These are phyloP conservation scores for Exophiala calicioides DNA, from an alignment of 2,329 filamentous ascomycete genomes.

Conservation along the genomic window DNA sequence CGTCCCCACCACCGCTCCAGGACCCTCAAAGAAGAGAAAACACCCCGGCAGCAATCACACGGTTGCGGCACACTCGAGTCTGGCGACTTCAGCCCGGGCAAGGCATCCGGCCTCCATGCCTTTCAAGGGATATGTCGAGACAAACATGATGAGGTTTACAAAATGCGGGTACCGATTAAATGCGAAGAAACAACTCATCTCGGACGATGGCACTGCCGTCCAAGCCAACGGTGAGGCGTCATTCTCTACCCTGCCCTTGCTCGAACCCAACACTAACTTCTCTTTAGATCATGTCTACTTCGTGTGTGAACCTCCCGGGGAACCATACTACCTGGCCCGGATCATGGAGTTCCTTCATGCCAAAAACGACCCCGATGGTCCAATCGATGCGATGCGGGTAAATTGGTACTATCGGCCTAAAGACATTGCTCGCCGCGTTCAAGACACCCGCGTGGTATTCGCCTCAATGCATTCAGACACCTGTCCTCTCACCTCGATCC, in stretches of 20 bases:
- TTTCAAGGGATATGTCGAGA: slow-evolving; percentile 50
- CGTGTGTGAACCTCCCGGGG: slow-evolving; percentile 93
- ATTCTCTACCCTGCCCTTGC: not conserved
- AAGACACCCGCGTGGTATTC: slow-evolving; percentile 87
- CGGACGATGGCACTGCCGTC: slow-evolving; percentile 86
- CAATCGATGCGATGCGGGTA: slow-evolving; percentile 83
- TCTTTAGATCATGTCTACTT: slow-evolving; percentile 81
- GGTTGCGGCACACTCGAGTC: slow-evolving; percentile 36
- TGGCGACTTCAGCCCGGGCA: slow-evolving; percentile 38
- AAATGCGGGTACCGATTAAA: slow-evolving; percentile 67
- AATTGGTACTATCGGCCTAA: slow-evolving; percentile 99
- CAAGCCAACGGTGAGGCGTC: slow-evolving; percentile 75
- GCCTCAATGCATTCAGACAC: slow-evolving; percentile 99
- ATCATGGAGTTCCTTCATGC: slow-evolving; percentile 97
- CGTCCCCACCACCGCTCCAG: slow-evolving; percentile 43
- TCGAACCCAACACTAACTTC: slow-evolving; percentile 22
- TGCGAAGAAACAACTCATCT: slow-evolving; percentile 70
- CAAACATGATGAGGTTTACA: slow-evolving; percentile 88
- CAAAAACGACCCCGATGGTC: slow-evolving; percentile 70
- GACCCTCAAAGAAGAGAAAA: slow-evolving; percentile 80
- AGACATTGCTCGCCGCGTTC: slow-evolving; percentile 88
- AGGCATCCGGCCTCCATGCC: slow-evolving; percentile 35
- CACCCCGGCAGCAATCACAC: slow-evolving; percentile 54
- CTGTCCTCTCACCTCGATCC: slow-evolving; percentile 85
- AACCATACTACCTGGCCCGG: slow-evolving; percentile 94